phyloP scores from a whole-genome alignment of 352 stramenopile genomes.

The Thraustotheca clavata region DNA sequence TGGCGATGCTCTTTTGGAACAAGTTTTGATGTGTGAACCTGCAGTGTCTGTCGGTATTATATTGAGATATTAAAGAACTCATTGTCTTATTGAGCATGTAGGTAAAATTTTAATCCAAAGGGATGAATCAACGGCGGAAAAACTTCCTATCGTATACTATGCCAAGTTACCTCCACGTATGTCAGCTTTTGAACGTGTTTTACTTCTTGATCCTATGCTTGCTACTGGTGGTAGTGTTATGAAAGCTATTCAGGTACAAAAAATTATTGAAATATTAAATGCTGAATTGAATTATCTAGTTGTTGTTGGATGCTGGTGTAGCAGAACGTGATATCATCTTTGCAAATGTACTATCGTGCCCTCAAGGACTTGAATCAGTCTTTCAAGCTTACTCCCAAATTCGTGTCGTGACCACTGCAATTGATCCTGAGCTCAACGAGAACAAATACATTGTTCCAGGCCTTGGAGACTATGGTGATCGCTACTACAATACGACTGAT shows the following conservation, averaged over 20 bases:
- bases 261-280: background rate
- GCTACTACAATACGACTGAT: conserved; percentile 32
- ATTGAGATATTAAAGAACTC: no score
- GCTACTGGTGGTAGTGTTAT: conserved; percentile 14
- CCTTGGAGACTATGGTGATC: conserved; percentile 33
- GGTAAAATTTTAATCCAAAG: conserved; percentile 97
- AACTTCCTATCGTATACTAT: conserved; percentile 88
- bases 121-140: conserved; percentile 84
- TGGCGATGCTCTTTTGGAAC: conserved; percentile 86
- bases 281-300: conserved; percentile 17
- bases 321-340: conserved; percentile 26
- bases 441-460: conserved; percentile 24
- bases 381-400: conserved; percentile 25
- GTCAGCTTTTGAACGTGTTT: conserved; percentile 48
- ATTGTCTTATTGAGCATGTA: background rate
- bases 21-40: conserved; percentile 82
- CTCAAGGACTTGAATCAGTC: conserved; percentile 24
- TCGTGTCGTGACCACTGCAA: conserved; percentile 27
- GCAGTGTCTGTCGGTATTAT: conserved; percentile 60
- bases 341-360: conserved; percentile 30
- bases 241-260: conserved; percentile 28
- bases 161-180: conserved; percentile 91
- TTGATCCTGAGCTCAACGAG: conserved; percentile 29
- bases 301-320: conserved; percentile 30
- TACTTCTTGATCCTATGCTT: conserved; percentile 30